Base-by-base conservation (phyloP, 768 basidiomycete species). In the Termitomyces sp. region DNA sequence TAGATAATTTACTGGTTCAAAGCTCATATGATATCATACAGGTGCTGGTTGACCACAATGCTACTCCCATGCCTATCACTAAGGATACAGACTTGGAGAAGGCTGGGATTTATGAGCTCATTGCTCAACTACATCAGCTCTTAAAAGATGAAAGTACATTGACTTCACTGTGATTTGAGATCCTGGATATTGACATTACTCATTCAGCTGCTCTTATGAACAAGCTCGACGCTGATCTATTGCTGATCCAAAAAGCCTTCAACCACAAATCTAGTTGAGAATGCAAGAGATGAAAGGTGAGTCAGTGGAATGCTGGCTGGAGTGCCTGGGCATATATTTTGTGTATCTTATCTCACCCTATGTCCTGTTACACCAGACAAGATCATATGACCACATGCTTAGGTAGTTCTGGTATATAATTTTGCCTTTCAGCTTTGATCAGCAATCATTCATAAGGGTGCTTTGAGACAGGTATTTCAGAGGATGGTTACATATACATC, bases 191-290 rank as follows among this genome's bases (percentile, higher is more conserved):
- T 52, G 27, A 60, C 60, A 37, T 56, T 56, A 37, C 44, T 18
- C 53, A 57, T 61, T 49, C 60, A 91, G 89, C 67, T 49, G 74
- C 72, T 32, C 69, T 85, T 43, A 82, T 84, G 68, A 85, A 87
- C 43, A 86, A 84, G 61, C 72, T 95, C 30, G 87, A 91, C 37
- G 77, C 81, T 14, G 93, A 96, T 68, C 73, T 95, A 9, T 77
- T 80, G 12, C 70, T 82, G 10, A 80, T 94, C 53, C 83, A 92
- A 20, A 88, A 83, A 66, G 87, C 82, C 0, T 96, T 95, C 71
- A 93, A 84, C 58, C 76, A 79, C n/a, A n/a, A n/a, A n/a, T n/a
- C n/a, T n/a, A n/a, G n/a, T n/a, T n/a, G n/a, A n/a, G n/a, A n/a
- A n/a, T n/a, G n/a, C n/a, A n/a, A n/a, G n/a, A n/a, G n/a, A n/a